Evolutionary conservation across 148 eudicot species (phyloP).

Genomic region (Nepenthes mirabilis): DNA sequence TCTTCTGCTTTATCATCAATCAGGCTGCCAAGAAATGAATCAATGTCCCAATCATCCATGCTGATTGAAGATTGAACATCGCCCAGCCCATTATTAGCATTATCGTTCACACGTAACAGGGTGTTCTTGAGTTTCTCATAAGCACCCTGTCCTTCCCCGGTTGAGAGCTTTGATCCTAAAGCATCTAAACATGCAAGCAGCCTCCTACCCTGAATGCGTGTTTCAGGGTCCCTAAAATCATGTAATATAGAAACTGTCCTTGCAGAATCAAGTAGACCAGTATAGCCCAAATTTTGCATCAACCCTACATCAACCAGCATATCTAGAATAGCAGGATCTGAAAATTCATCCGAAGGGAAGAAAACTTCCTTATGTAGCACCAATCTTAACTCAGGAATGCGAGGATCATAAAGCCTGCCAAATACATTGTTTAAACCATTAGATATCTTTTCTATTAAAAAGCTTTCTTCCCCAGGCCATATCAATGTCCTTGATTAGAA

Average conservation of each 20-base stretch:
- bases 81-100: conserved; percentile 17
- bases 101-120: conserved; percentile 10
- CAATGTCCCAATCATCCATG: conserved; percentile 31
- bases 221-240: conserved; percentile 45
- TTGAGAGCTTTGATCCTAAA: conserved; percentile 43
- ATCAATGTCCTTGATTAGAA: neutral
- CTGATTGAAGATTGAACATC: conserved; percentile 8
- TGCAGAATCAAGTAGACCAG: conserved; percentile 89
- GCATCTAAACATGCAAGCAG: conserved; percentile 63
- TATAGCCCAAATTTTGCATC: conserved; percentile 46
- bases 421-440: neutral
- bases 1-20: conserved; percentile 49
- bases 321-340: conserved; percentile 60
- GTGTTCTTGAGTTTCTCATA: conserved; percentile 12
- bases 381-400: conserved; percentile 55
- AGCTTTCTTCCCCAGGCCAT: neutral
- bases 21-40: conserved; percentile 33
- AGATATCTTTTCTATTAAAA: neutral
- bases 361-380: conserved; percentile 59
- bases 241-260: conserved; percentile 67
- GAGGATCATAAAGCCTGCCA: conserved; percentile 94
- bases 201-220: conserved; percentile 44
- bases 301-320: conserved; percentile 63
- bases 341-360: conserved; percentile 75
- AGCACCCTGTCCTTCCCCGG: conserved; percentile 23